Base-by-base conservation (phyloP, 768 basidiomycete genomes). In the Psilocybe cubensis region DNA sequence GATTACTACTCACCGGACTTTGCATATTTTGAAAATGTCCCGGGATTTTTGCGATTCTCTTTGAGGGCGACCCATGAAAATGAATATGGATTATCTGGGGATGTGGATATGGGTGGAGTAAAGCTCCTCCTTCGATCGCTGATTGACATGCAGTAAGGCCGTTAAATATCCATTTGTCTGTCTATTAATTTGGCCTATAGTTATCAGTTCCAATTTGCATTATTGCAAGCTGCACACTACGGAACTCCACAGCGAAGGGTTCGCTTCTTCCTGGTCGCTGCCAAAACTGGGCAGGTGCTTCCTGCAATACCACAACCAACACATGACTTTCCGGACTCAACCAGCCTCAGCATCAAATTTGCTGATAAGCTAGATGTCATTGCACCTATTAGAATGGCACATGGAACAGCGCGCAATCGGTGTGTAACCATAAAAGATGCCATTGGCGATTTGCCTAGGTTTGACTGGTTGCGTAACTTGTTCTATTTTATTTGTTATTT, bases 71-170 rank as follows among this genome's bases (percentile, higher is more conserved):
- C 52, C 3, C 80, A 83, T 60, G 72, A 64, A 9, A 70, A 71
- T 11, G 58, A 61, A n/a, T 71, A 89, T 68, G 64, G 72, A n/a
- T 75, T 86, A 0, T 77, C 75, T 42, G 89, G 88, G 11, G 89
- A 88, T 0, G 82, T 91, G 35, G 74, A 80, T n/a, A 83, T 83
- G 79, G 92, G 92, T 6, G 89, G 89, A 0, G 65, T 93, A 1
- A 92, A 91, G 67, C 77, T 93, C 17, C 64, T 92, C 18, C 66
- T 84, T 0, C 74, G 85, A 3, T 82, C 84, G 0, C 65, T 94
- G 58, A 63, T 86, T 3, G 82, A 85, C 27, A 83, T 94, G 82
- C 79, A 79, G 91, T 92, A 68, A 51, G 75, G 14, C 14, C 12
- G 42, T 46, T 24, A 24, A 7, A n/a, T 11, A 6, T 54, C 27